Conservation (phyloP, 2,329 filamentous ascomycete species). For the Aschersonia sp. region DNA sequence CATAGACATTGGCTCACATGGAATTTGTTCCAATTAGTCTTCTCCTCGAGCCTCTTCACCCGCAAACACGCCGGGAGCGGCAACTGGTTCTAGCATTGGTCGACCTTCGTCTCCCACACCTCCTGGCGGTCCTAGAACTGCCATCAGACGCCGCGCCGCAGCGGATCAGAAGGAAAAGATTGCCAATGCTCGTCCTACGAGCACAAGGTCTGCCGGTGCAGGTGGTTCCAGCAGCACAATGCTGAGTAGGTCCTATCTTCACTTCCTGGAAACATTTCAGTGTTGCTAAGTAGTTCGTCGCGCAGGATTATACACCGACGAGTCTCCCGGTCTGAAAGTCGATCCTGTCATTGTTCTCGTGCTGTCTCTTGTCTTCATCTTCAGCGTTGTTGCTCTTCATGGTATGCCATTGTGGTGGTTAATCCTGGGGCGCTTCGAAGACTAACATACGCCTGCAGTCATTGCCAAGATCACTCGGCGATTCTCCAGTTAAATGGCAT, state of each 20-base stretch:
- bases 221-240: conserved; percentile 96
- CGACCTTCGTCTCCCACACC: conserved; percentile 78
- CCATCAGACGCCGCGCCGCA: conserved; percentile 86
- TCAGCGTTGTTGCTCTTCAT: conserved; percentile 93
- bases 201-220: conserved; percentile 83
- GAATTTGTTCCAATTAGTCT: conserved; percentile 24
- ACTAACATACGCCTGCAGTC: too few species aligned
- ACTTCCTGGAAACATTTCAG: background rate
- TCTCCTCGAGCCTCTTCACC: conserved; percentile 48
- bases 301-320: conserved; percentile 86
- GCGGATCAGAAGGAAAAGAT: conserved; percentile 96
- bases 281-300: conserved; percentile 6
- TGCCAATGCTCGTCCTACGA: conserved; percentile 83
- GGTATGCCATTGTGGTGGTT: background rate
- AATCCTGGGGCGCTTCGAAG: too few species aligned
- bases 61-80: conserved; percentile 37
- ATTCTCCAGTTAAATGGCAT: too few species aligned
- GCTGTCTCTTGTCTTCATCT: conserved; percentile 94
- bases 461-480: too few species aligned
- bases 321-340: conserved; percentile 92
- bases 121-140: conserved; percentile 87
- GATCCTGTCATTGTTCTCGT: conserved; percentile 96
- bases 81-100: conserved; percentile 54
- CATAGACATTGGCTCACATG: background rate
- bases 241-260: conserved; percentile 70